phyloP scores from a whole-genome alignment of 2,329 filamentous ascomycete species.

The Bipolaris oryzae region DNA sequence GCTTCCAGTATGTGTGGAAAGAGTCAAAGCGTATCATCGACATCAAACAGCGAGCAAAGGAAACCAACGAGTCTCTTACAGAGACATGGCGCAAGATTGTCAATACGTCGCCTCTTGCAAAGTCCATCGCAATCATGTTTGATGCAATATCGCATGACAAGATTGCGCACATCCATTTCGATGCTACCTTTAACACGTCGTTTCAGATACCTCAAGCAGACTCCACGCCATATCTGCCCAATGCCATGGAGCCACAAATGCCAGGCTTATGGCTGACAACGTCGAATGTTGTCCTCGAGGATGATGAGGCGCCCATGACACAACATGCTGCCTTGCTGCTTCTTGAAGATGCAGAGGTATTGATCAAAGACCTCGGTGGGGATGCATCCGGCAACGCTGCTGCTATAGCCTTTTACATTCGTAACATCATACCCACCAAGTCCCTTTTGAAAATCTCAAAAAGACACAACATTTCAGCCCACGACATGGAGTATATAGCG shows the following conservation, averaged over 20 bases:
- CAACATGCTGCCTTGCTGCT: constrained; percentile 88
- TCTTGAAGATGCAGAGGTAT: constrained; percentile 79
- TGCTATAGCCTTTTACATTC: constrained; percentile 75
- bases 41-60: constrained; percentile 81
- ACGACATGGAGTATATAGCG: constrained; percentile 84
- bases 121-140: constrained; percentile 81
- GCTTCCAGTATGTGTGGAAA: constrained; percentile 87
- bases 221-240: constrained; percentile 75
- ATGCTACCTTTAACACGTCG: constrained; percentile 65
- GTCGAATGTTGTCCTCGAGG: constrained; percentile 73
- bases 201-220: constrained; percentile 67
- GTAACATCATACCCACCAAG: constrained; percentile 65
- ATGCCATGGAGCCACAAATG: constrained; percentile 69
- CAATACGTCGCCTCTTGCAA: constrained; percentile 76
- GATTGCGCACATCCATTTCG: constrained; percentile 83
- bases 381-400: constrained; percentile 77
- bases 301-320: constrained; percentile 73
- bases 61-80: constrained; percentile 68
- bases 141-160: constrained; percentile 80
- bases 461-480: constrained; percentile 73
- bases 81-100: constrained; percentile 73
- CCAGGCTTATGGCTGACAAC: constrained; percentile 87
- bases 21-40: constrained; percentile 83
- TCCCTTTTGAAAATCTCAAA: constrained; percentile 74
- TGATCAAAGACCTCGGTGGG: constrained; percentile 71